Base-by-base conservation (phyloP, 1,284 basidiomycete genomes). In the Cryptococcus wingfieldii region DNA sequence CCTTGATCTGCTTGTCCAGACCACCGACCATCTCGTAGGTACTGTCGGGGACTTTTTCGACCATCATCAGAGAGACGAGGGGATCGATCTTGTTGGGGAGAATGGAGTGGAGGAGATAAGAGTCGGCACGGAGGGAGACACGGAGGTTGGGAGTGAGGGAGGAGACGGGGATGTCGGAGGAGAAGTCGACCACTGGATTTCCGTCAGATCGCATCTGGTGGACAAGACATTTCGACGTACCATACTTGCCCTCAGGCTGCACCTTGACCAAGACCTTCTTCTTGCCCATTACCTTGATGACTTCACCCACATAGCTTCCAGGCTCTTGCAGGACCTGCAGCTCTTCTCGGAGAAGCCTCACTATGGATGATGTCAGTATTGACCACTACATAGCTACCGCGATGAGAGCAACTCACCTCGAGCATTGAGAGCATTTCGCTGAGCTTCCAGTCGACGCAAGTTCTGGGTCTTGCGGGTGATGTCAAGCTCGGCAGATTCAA, bases 11-110 rank as follows among this genome's bases (percentile, higher is more conserved):
- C 76, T 83, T 91, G 81, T 98, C 95, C 59, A 98, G 83, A 72
- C 95, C 95, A 50, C 95, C 95, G 64, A 98, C 95, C 93, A 98
- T 97, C 78, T 98, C 95, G 78, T 98, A 98, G 38, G 95, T 98
- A 75, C 89, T 92, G 77, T 98, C 95, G 0, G 95, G 95, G 0
- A 98, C 95, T 78, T 98, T 98, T 80, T 98, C 95, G n/a, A 98
- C 95, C 95, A 98, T 97, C 96, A 98, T 96, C 61, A 96, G 84
- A 25, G 90, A 93, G 23, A 96, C 92, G 37, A 95, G 85, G 5
- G 92, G 91, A 76, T 95, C 93, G 64, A 95, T 87, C 80, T 97
- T 95, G 81, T 93, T 95, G 1, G 92, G 92, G 0, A 96, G 80
- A 69, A 96, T 89, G 75, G 90, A 91, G 82, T 95, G 91, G 59